Conservation (phyloP, 768 basidiomycete genomes). For the Auricularia heimuer region DNA sequence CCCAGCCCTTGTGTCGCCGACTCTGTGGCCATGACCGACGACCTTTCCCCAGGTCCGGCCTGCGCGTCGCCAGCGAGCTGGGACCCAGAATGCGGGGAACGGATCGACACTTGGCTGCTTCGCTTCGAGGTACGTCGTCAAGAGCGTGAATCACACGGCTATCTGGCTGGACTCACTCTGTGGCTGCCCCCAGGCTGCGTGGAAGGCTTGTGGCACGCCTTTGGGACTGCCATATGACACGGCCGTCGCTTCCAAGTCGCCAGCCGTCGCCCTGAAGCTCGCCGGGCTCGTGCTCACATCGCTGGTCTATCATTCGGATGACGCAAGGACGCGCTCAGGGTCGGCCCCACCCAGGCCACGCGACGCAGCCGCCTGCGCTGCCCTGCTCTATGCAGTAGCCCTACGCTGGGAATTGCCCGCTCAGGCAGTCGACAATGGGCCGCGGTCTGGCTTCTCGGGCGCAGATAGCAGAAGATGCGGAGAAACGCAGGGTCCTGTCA, state of each 20-base stretch:
- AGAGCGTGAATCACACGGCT: not conserved
- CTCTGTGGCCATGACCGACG: not conserved
- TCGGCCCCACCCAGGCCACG: not conserved
- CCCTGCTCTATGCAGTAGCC: not conserved
- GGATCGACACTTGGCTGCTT: not conserved
- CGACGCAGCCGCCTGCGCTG: not conserved
- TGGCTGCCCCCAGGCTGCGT: not conserved
- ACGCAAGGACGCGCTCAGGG: not conserved
- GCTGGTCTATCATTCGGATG: not conserved
- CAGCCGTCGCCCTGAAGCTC: not conserved
- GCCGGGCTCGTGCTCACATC: not conserved
- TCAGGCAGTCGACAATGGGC: not conserved
- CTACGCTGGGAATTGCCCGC: not conserved
- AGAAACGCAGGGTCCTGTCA: not conserved
- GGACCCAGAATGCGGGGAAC: not conserved
- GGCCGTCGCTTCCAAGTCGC: not conserved
- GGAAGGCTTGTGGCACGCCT: not conserved
- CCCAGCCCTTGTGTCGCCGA: not conserved
- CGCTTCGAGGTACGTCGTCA: not conserved
- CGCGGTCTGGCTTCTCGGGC: not conserved
- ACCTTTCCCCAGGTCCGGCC: not conserved
- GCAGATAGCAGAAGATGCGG: not conserved
- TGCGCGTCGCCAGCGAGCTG: too few species aligned
- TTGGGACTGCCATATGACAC: not conserved
- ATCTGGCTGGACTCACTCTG: not conserved